phyloP scores from a whole-genome alignment of 2,329 filamentous ascomycete species.

The Lasiodiplodia sp. region DNA sequence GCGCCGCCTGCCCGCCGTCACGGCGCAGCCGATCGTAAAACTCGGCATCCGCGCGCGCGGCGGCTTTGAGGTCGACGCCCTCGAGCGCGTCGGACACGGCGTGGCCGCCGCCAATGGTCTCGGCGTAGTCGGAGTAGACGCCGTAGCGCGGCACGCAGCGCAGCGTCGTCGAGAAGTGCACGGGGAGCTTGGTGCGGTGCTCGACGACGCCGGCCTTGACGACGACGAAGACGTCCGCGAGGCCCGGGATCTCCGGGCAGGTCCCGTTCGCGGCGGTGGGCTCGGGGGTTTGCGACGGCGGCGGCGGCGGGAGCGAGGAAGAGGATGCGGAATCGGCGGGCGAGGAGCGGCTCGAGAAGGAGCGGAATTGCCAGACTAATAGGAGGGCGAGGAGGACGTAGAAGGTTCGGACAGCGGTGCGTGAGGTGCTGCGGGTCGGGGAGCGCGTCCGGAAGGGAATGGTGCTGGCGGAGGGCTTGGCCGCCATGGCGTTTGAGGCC shows the following conservation, averaged over 20 bases:
- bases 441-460: not conserved
- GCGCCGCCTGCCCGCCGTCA: slow-evolving; percentile 38
- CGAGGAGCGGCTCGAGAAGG: slow-evolving; percentile 5
- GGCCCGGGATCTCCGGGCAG: slow-evolving; percentile 38
- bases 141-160: slow-evolving; percentile 43
- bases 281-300: not conserved
- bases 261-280: not conserved
- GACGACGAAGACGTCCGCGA: slow-evolving; percentile 62
- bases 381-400: not conserved
- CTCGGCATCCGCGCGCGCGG: slow-evolving; percentile 42
- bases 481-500: not conserved
- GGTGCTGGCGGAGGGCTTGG: not conserved
- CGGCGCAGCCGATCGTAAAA: slow-evolving; percentile 46
- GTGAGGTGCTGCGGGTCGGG: not conserved
- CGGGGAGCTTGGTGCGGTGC: slow-evolving; percentile 61
- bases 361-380: slow-evolving; percentile 17
- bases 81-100: slow-evolving; percentile 48
- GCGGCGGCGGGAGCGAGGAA: not conserved
- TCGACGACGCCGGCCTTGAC: slow-evolving; percentile 67
- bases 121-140: slow-evolving; percentile 49
- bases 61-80: slow-evolving; percentile 40
- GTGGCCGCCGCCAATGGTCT: slow-evolving; percentile 43
- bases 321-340: not conserved
- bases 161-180: slow-evolving; percentile 45
- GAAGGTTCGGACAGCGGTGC: slow-evolving; percentile 10